Base-by-base conservation (phyloP, 495 filamentous ascomycete genomes). In the Tuber umbilicatum region DNA sequence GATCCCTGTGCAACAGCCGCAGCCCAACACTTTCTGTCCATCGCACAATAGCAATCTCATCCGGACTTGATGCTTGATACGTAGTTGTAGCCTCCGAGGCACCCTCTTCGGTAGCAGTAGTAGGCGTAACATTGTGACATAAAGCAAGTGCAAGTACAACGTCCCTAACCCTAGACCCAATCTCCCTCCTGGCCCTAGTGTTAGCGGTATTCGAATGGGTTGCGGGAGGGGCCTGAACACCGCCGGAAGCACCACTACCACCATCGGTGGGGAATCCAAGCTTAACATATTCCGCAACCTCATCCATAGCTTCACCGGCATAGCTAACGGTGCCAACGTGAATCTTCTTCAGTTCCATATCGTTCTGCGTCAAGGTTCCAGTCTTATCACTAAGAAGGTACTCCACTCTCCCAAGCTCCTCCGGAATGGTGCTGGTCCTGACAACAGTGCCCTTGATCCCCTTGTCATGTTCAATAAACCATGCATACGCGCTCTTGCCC, bases 311-410 rank as follows among this genome's bases (percentile, higher is more conserved):
- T 83, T 99, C 96, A 77, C 94, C 95, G 37, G 94, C 96, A 81
- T 98, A 99, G 0, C 94, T 97, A 4, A 98, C 96, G 35, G 95
- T 98, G 1, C 96, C 96, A 74, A 99, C 93, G 80, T 98, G 96
- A 40, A 98, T 94, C 84, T 98, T 99, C 81, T 94, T 97, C 87
- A 99, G 88, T 83, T 97, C 95, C 94, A 98, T 98, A 79, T 97
- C 93, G 82, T 99, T 99, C 81, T 97, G 94, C 17, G 95, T 99
- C 73, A 99, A 84, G 17, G 95, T 99, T 14, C 95, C 95, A 14
- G 95, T 99, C 84, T 99, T 99, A 83, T 99, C 95, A 74, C 92
- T 97, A 21, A 99, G 87, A 17, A 99, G 87, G 81, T 98, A 99
- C 84, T 99, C 95, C 64, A 99, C 94, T 60, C 95, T 87, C 23